A percentile compares a stretch with the other conserved stretches of the same genome.
These are phyloP conservation scores for Edaphochlamys debaryana DNA, from an alignment of 139 green algal species.

Conservation along the genomic window DNA sequence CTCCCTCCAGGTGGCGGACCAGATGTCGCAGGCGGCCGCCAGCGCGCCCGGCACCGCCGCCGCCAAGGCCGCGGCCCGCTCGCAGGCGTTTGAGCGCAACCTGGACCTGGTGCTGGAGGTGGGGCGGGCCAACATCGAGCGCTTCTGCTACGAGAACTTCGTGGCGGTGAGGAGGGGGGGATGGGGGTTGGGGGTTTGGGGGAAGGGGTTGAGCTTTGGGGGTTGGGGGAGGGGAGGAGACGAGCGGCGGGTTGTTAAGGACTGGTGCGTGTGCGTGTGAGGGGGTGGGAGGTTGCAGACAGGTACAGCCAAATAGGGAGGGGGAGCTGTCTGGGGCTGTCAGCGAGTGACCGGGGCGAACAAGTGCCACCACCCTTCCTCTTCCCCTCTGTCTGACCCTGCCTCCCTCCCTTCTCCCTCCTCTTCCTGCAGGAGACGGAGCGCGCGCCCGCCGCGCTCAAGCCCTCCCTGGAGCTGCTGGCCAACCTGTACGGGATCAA, in stretches of 20 bases:
- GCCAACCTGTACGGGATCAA: slow-evolving; percentile 69
- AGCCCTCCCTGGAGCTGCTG: slow-evolving; percentile 44
- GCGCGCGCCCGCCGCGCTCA: slow-evolving; percentile 25
- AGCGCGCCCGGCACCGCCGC: slow-evolving; percentile 17
- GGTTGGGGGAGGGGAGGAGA: background rate
- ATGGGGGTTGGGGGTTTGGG: background rate
- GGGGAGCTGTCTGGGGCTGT: no score
- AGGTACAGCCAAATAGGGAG: no score
- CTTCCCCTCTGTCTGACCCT: background rate
- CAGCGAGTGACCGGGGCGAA: no score
- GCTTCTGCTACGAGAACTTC: slow-evolving; percentile 66
- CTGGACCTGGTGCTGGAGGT: slow-evolving; percentile 77
- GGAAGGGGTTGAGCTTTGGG: no score
- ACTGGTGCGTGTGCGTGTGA: no score
- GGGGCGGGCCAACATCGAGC: slow-evolving; percentile 80
- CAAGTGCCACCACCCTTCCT: no score
- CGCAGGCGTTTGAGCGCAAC: slow-evolving; percentile 68
- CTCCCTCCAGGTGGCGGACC: slow-evolving; percentile 52
- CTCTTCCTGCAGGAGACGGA: slow-evolving; percentile 23
- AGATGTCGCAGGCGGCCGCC: slow-evolving; percentile 55
- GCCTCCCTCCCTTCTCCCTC: no score
- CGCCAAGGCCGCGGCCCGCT: slow-evolving; percentile 41
- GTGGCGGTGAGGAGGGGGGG: slow-evolving; percentile 6
- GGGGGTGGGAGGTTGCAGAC: no score
- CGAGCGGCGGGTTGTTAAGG: background rate